Conservation (phyloP, 2,329 filamentous ascomycete species). For the Penicillium sclerotiorum region DNA sequence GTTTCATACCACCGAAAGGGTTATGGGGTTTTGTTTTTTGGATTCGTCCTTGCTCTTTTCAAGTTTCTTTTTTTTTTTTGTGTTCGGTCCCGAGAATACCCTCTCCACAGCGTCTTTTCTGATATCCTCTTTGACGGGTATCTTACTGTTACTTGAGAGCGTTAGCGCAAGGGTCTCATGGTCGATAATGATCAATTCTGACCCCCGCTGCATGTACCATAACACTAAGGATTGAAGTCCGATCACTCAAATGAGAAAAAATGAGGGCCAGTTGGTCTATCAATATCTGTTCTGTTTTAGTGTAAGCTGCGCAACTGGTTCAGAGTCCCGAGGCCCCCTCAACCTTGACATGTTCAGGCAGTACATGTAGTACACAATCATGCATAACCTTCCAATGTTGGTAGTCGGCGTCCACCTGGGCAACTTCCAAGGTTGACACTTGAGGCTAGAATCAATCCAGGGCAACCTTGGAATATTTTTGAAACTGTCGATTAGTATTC, state of each 20-base stretch:
- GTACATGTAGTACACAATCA: too few relatives aligned
- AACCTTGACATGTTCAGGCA: too few relatives aligned
- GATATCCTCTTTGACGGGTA: slow-evolving; percentile 21
- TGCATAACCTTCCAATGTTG: too few relatives aligned
- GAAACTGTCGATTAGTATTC: too few relatives aligned
- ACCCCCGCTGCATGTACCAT: slow-evolving; percentile 25
- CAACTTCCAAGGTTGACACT: too few relatives aligned
- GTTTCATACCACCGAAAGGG: slow-evolving; percentile 7
- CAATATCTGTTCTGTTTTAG: too few relatives aligned
- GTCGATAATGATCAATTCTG: not conserved
- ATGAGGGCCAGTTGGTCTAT: slow-evolving; percentile 22
- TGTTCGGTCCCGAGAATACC: slow-evolving; percentile 19
- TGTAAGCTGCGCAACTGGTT: too few relatives aligned
- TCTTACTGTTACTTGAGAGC: slow-evolving; percentile 3
- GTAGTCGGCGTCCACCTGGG: too few relatives aligned
- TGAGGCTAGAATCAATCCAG: too few relatives aligned
- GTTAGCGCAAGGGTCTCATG: not conserved
- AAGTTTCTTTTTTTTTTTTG: slow-evolving; percentile 13
- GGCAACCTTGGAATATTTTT: too few relatives aligned
- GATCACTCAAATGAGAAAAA: slow-evolving; percentile 26
- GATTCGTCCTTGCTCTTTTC: slow-evolving; percentile 5
- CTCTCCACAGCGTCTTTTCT: slow-evolving; percentile 26
- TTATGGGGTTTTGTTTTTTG: slow-evolving; percentile 1
- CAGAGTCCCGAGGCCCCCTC: too few relatives aligned
- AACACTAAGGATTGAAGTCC: slow-evolving; percentile 17